A percentile compares a stretch with the other conserved stretches of the same genome.
Evolutionary conservation across 371 early-diverging fungal genomes (phyloP).

Genomic region (Mortierella sp.): DNA sequence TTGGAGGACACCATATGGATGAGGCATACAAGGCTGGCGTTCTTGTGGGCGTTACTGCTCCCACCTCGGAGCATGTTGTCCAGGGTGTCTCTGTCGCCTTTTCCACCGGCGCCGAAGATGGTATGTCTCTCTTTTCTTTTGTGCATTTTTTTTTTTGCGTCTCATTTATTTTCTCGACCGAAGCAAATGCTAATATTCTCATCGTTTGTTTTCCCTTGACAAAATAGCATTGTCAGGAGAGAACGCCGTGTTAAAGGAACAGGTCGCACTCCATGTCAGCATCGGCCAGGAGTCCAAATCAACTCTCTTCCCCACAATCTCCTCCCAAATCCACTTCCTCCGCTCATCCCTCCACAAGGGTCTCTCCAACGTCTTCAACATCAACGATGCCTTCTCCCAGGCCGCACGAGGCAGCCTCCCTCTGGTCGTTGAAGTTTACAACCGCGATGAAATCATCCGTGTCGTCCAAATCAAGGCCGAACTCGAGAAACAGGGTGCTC

Average conservation of each 20-base stretch:
- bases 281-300: conserved; percentile 66
- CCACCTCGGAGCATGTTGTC: conserved; percentile 57
- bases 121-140: not conserved
- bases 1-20: conserved; percentile 67
- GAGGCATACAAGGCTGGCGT: conserved; percentile 74
- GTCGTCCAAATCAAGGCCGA: conserved; percentile 68
- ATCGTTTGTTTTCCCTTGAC: too few species aligned
- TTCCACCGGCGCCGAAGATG: conserved; percentile 61
- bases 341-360: conserved; percentile 57
- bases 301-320: conserved; percentile 64
- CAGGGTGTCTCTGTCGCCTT: conserved; percentile 70
- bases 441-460: conserved; percentile 78
- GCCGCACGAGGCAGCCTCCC: conserved; percentile 73
- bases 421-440: conserved; percentile 67
- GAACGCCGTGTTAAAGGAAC: conserved; percentile 66
- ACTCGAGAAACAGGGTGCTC: conserved; percentile 58
- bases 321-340: conserved; percentile 73
- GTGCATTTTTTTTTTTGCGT: not conserved
- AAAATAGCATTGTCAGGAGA: conserved; percentile 26
- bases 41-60: conserved; percentile 64
- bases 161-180: not conserved
- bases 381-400: not conserved
- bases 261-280: conserved; percentile 72
- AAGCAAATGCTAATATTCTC: not conserved
- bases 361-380: conserved; percentile 37